phyloP scores from a whole-genome alignment of 2,329 filamentous ascomycete species.

The Juglanconis sp. region DNA sequence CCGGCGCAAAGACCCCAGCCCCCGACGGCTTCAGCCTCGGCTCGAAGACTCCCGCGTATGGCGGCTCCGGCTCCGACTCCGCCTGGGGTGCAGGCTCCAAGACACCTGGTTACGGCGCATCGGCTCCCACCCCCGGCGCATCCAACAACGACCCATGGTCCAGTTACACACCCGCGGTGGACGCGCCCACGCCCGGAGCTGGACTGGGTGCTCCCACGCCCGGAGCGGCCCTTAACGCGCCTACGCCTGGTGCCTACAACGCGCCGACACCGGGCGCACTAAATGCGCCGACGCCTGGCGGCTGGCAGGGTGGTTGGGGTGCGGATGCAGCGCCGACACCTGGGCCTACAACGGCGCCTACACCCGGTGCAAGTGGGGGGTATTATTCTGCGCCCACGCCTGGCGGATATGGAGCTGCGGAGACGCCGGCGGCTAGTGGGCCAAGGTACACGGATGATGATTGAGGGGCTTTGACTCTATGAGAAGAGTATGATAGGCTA shows the following conservation, averaged over 20 bases:
- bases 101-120: constrained; percentile 69
- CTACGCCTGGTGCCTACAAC: constrained; percentile 67
- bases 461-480: constrained; percentile 15
- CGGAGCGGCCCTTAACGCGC: constrained; percentile 58
- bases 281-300: constrained; percentile 68
- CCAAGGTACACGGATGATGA: constrained; percentile 54
- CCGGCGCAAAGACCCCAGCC: constrained; percentile 70
- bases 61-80: constrained; percentile 33
- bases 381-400: constrained; percentile 64
- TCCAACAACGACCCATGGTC: constrained; percentile 57
- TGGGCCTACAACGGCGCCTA: constrained; percentile 59
- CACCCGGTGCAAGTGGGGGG: constrained; percentile 62
- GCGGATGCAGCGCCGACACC: constrained; percentile 66
- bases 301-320: constrained; percentile 58
- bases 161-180: constrained; percentile 53
- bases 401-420: constrained; percentile 54
- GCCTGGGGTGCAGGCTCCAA: constrained; percentile 68
- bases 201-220: constrained; percentile 59
- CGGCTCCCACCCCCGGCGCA: constrained; percentile 56
- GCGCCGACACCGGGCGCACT: constrained; percentile 60
- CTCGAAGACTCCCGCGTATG: constrained; percentile 66
- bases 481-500: too few species aligned
- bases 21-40: constrained; percentile 63
- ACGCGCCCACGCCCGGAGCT: constrained; percentile 66
- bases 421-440: constrained; percentile 60